Evolutionary conservation across 2,329 filamentous ascomycete species (phyloP), one percentile per base, ranked within the genome.

Genomic region (Didymella glomerata): DNA sequence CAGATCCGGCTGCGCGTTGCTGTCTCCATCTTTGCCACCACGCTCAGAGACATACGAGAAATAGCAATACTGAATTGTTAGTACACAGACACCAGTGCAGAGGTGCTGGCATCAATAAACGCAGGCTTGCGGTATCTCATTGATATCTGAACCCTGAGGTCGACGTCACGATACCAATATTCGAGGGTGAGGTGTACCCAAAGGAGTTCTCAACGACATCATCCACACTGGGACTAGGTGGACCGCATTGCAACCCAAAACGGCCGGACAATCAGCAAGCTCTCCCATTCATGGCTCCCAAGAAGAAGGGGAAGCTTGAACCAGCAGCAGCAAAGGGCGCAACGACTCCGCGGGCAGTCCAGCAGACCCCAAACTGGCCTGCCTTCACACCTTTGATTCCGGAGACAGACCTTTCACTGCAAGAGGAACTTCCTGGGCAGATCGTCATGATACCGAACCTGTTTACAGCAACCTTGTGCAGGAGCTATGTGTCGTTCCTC

Each of bases 391-490:
- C 92, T 16, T 77, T 88, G 10, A 78, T 93, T 42, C 89, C 91
- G 45, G 78, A 89, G 44, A 80, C 84, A 46, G 84, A 90, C 66
- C 86, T 96, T 14, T 72, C 76, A 8, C 82, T 91, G 27, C 81
- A 87, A 30, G 80, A 85, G 20, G 64, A 87, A 13, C 73, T 88
- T n/a, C 74, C 80, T 0, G 81, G 85, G 61, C 92, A 93, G 71
- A 90, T 96, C 50, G 80, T 93, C 48, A 84, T 91, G 4, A 83
- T 95, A 57, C 84, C 86, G 2, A 89, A 87, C 61, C 89, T 96
- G 75, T 92, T 91, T 80, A 90, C 92, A 0, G 83, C 86, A 10
- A 86, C 83, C 3, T 84, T 96, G 6, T 95, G 91, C 81, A 88
- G 88, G 66, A 86, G 84, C 56, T 96, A 94, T 74, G 85, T 92